Base-by-base conservation (phyloP, 495 filamentous ascomycete species). In the Aspergillus nidulans region DNA sequence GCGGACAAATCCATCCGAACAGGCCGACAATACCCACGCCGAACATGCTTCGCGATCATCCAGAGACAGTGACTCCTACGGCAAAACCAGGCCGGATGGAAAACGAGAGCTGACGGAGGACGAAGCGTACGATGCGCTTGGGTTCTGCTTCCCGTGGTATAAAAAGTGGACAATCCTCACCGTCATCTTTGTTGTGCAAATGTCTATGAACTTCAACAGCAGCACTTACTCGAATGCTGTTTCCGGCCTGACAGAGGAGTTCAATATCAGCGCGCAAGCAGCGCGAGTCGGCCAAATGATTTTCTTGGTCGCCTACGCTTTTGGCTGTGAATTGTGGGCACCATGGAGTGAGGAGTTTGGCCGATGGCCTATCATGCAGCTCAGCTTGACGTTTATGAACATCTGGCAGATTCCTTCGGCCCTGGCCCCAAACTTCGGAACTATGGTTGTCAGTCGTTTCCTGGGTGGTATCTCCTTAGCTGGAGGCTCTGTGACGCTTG, bases 121-220 rank as follows among this genome's bases (percentile, higher is more conserved):
- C 15, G 82, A 85, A 61, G 81, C 76, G 52, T 83, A 80, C 63
- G 78, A 81, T 19, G 78, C 84, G 53, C 79, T 90, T 0, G 87
- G 86, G 32, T 90, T 79, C 64, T 71, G 66, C 41, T 91, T 81
- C 57, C 73, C 85, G 0, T 55, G 53, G n/a, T 78, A 77, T 73
- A 90, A 85, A 76, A 90, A 90, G 68, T 92, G 87, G 87, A 78
- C 64, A 46, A 87, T 91, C 61, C 77, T 91, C 38, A 79, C 75
- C 23, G 78, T 90, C 56, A 86, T 92, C 65, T 90, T 90, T 71
- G 64, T 79, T 38, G 85, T 92, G 6, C 88, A 91, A 60, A 82
- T 85, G 46, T 90, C 87, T 4, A 92, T 92, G 88, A 92, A 92
- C 74, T 88, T 91, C 76, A 91, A 91, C 74, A 85, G 85, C 9